Percentiles rank a stretch among this genome's conserved stretches.
Evolutionary conservation across 768 basidiomycete species (phyloP).

Genomic region (Naganishia vaughanmartiniae): DNA sequence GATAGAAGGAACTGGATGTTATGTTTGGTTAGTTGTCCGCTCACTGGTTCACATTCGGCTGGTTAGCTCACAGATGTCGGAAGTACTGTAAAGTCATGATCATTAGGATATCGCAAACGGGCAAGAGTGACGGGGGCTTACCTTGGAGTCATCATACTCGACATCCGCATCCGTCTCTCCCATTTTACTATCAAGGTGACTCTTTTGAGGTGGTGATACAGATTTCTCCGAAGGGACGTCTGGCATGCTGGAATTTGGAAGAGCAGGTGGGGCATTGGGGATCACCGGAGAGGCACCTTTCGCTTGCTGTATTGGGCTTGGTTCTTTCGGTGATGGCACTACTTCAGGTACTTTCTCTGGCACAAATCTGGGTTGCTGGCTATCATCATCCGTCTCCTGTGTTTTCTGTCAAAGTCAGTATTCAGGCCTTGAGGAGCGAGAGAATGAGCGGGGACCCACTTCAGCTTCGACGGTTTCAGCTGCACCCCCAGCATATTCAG

Average conservation of each 20-base stretch:
- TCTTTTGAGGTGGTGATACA: too few relatives aligned
- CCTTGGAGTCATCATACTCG: conserved; percentile 70
- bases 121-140: conserved; percentile 20
- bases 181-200: conserved; percentile 58
- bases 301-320: background rate
- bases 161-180: conserved; percentile 67
- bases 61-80: conserved; percentile 66
- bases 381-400: conserved; percentile 14
- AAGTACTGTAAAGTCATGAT: conserved; percentile 59
- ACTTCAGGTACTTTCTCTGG: background rate
- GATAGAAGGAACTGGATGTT: conserved; percentile 70
- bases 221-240: background rate
- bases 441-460: background rate
- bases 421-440: background rate
- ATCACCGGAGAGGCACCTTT: too few relatives aligned
- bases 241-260: background rate
- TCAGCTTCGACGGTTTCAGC: background rate
- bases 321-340: background rate
- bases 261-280: too few relatives aligned
- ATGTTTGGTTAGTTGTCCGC: background rate
- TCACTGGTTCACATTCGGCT: background rate
- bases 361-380: conserved; percentile 4
- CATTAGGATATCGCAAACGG: background rate
- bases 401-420: background rate
- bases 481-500: conserved; percentile 3